Base-by-base conservation (phyloP, 805 yeast species). In the Schizosaccharomyces japonicus region DNA sequence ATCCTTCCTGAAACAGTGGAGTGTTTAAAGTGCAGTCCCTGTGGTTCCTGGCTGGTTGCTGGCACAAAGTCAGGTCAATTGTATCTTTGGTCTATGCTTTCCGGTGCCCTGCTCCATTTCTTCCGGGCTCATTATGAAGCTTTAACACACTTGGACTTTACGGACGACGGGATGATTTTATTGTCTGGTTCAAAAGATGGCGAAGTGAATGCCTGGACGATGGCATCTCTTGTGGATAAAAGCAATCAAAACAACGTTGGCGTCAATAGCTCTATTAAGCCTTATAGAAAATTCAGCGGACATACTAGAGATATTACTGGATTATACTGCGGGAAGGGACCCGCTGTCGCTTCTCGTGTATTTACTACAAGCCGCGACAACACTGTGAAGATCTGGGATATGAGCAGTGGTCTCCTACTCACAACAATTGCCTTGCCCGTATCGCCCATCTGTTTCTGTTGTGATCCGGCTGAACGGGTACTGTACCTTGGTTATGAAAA, bases 81-180 rank as follows among this genome's bases (percentile, higher is more conserved):
- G 15, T 80, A 79, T 57, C 60, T 84, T 1, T 87, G 95, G 95
- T 93, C 82, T 54, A 4, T 47, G 47, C 60, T 68, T 10, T 78
- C 87, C 1, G 95, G 95, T 0, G 62, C 73, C 25, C 65, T 87
- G 44, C 56, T 84, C 21, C 66, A 71, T 47, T 90, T 74, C 2
- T 75, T 73, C 56, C 84, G 80, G 45, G 76, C 83, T 0, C 96
- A 87, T 62, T 85, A 82, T 60, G 95, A 85, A 62, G 66, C 69
- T 5, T 69, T 83, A 4, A 68, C 78, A 0, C 68, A 66, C 30
- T 59, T 85, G 36, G 67, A 66, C 52, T 72, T 79, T 55, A 64
- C 80, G 0, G 51, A 62, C 10, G 79, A 82, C 56, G 77, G 77
- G 1, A 70, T 75, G 23, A 76, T 71, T 49, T 57, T 87, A 39